Conservation (phyloP, 2,329 filamentous ascomycete genomes). For the Podosphaera fusca region DNA sequence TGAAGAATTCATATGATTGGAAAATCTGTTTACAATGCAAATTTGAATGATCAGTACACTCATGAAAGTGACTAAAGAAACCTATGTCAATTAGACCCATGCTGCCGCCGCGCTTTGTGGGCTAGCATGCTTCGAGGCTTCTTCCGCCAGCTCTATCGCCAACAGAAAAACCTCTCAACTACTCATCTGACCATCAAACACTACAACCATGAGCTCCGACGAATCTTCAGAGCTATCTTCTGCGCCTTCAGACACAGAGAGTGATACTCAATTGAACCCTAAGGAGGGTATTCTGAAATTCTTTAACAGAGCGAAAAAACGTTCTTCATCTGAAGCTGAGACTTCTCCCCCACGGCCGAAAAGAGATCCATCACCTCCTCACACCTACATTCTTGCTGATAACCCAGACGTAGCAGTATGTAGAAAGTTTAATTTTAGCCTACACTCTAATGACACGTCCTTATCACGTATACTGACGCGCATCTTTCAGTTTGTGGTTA, state of each 20-base stretch:
- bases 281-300: constrained; percentile 42
- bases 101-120: constrained; percentile 7
- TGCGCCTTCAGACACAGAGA: constrained; percentile 29
- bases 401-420: constrained; percentile 81
- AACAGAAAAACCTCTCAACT: constrained; percentile 3
- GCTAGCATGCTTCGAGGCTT: constrained; percentile 8
- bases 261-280: constrained; percentile 25
- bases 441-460: constrained; percentile 22
- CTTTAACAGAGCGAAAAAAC: constrained; percentile 32
- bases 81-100: background rate
- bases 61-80: constrained; percentile 1
- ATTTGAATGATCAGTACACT: too few species aligned
- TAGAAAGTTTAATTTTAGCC: constrained; percentile 22
- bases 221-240: constrained; percentile 41
- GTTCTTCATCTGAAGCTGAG: constrained; percentile 26
- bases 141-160: constrained; percentile 4
- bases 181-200: background rate
- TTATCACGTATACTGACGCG: constrained; percentile 25
- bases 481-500: constrained; percentile 65
- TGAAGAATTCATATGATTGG: too few species aligned
- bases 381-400: constrained; percentile 75
- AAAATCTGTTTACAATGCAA: too few species aligned
- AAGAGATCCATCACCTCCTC: constrained; percentile 66
- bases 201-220: constrained; percentile 20
- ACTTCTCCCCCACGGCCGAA: constrained; percentile 45